These are phyloP conservation scores for Poteriospumella lacustris DNA, from an alignment of 108 stramenopile genomes.

Conservation along the genomic window DNA sequence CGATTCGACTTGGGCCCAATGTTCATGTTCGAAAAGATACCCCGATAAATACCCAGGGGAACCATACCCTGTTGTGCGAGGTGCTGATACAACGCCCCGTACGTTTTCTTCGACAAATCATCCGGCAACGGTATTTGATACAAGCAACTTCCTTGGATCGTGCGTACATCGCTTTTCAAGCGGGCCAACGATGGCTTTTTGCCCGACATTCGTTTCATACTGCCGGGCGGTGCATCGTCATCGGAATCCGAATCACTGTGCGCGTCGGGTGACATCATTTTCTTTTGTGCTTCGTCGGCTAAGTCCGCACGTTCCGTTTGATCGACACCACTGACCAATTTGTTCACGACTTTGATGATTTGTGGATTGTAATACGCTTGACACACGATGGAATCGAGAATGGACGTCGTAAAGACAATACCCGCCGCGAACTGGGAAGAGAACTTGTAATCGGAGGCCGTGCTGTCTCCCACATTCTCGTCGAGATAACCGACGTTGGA, in stretches of 20 bases:
- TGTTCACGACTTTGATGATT: constrained; percentile 10
- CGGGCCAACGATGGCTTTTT: too few species aligned
- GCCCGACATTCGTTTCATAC: too few species aligned
- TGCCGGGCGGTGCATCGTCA: too few species aligned
- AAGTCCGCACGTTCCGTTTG: constrained; percentile 1
- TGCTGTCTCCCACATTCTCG: neutral
- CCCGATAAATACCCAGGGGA: neutral
- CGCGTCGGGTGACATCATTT: too few species aligned
- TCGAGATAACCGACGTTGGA: constrained; percentile 13
- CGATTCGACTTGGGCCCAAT: neutral
- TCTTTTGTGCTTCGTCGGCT: neutral
- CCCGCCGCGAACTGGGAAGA: neutral
- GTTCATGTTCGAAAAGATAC: neutral
- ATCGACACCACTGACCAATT: constrained; percentile 26
- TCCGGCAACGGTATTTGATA: constrained; percentile 22
- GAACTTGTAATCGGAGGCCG: neutral
- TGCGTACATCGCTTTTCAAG: too few species aligned
- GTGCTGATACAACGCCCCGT: constrained; percentile 12
- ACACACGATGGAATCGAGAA: constrained; percentile 25
- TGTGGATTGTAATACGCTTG: constrained; percentile 24
- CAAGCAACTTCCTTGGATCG: neutral
- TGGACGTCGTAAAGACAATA: neutral
- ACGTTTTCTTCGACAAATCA: neutral
- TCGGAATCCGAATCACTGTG: too few species aligned
- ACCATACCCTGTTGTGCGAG: neutral